Percentiles rank a stretch among this genome's conserved stretches.
These are phyloP conservation scores for Mycena amicta DNA, from an alignment of 768 basidiomycete species.

Conservation along the genomic window DNA sequence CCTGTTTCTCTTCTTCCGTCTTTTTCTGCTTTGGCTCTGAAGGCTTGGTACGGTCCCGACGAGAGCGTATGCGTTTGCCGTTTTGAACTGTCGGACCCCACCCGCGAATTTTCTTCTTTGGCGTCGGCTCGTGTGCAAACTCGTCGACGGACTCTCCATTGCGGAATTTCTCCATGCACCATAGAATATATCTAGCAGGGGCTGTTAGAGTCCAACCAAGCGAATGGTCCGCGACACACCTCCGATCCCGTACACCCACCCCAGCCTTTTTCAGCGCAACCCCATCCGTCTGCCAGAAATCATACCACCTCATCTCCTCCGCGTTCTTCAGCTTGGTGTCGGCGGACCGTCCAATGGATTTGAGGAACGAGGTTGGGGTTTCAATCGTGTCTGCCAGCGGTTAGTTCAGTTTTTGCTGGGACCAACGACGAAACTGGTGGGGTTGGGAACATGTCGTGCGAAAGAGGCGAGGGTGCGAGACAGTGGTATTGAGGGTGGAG, in stretches of 20 bases:
- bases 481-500: background rate
- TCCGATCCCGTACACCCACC: conserved; percentile 31
- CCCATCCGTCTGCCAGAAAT: conserved; percentile 67
- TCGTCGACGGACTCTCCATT: conserved; percentile 52
- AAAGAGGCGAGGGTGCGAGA: background rate
- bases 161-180: conserved; percentile 84
- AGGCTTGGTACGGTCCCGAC: conserved; percentile 40
- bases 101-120: conserved; percentile 85
- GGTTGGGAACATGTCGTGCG: background rate
- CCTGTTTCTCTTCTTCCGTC: background rate
- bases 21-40: background rate
- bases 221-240: background rate
- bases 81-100: conserved; percentile 78
- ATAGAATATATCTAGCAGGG: conserved; percentile 75
- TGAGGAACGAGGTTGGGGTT: conserved; percentile 67
- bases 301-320: conserved; percentile 56
- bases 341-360: conserved; percentile 69
- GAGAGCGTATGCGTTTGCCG: conserved; percentile 74
- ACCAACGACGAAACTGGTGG: background rate
- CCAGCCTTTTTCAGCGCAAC: conserved; percentile 65
- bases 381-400: conserved; percentile 46
- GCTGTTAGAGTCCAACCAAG: background rate
- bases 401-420: background rate
- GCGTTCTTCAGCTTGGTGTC: conserved; percentile 67
- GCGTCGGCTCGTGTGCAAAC: conserved; percentile 65